Conservation (phyloP, 345 rosid species). For the Eucalyptus marginata region DNA sequence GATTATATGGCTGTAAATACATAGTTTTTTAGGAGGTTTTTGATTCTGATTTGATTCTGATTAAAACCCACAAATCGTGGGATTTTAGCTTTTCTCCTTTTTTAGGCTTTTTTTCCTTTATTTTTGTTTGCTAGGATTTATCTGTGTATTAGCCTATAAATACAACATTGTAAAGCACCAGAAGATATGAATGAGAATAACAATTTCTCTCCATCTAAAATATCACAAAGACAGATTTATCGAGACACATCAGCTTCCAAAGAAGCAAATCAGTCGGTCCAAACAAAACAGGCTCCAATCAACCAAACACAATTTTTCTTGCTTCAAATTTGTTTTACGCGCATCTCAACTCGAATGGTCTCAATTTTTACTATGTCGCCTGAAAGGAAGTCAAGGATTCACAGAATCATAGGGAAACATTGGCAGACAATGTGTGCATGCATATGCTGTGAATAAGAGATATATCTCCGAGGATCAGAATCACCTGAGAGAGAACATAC, state of each 20-base stretch:
- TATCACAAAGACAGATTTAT: background rate
- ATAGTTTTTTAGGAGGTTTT: too few species aligned
- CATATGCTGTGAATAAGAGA: background rate
- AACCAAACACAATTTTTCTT: background rate
- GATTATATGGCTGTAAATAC: too few species aligned
- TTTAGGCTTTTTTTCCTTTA: too few species aligned
- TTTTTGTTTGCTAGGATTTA: too few species aligned
- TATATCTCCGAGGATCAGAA: background rate
- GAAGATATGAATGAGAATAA: too few species aligned
- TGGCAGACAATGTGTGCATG: background rate
- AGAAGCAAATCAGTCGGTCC: background rate
- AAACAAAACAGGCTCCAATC: background rate
- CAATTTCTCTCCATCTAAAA: too few species aligned
- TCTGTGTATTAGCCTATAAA: too few species aligned
- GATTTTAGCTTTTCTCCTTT: too few species aligned
- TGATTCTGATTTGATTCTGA: too few species aligned
- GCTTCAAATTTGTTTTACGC: background rate
- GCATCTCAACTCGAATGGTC: background rate
- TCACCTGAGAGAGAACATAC: constrained; percentile 57
- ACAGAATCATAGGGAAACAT: background rate
- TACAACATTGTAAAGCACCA: too few species aligned
- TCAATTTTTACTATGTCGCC: background rate
- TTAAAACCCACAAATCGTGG: too few species aligned
- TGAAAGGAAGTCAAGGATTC: background rate
- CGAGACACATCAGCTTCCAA: background rate